Percentiles rank a stretch among this genome's conserved stretches.
Evolutionary conservation across 495 filamentous ascomycete genomes (phyloP).

Genomic region (Penicillium coprophilum): DNA sequence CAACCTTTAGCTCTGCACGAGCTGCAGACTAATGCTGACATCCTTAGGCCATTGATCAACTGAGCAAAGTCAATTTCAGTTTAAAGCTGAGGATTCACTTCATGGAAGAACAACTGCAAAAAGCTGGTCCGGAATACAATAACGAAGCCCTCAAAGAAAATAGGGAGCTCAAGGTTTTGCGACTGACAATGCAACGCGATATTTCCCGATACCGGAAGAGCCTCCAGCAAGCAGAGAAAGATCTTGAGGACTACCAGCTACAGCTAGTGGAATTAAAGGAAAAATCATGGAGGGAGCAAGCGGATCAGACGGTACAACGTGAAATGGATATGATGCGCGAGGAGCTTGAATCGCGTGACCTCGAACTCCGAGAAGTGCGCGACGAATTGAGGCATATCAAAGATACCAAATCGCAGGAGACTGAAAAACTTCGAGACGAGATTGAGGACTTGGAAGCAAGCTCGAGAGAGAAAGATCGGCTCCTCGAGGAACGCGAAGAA

Average conservation of each 20-base stretch:
- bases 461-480: conserved; percentile 62
- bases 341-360: conserved; percentile 57
- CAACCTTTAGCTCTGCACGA: neutral
- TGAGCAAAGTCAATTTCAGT: conserved; percentile 94
- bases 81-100: conserved; percentile 97
- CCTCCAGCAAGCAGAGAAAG: conserved; percentile 74
- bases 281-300: conserved; percentile 71
- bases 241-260: conserved; percentile 71
- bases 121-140: conserved; percentile 82
- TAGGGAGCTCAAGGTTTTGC: conserved; percentile 89
- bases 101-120: conserved; percentile 80
- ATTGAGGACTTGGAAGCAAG: conserved; percentile 66
- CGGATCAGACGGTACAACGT: conserved; percentile 61
- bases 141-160: conserved; percentile 88
- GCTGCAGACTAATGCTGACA: conserved; percentile 15
- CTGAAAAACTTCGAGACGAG: conserved; percentile 65
- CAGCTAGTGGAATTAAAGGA: conserved; percentile 78
- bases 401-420: conserved; percentile 50
- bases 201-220: conserved; percentile 79
- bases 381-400: conserved; percentile 46
- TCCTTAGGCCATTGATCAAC: conserved; percentile 77
- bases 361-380: conserved; percentile 48
- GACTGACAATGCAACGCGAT: conserved; percentile 82
- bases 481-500: conserved; percentile 64
- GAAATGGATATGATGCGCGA: conserved; percentile 61